Evolutionary conservation across 805 yeast species (phyloP), one percentile per base, ranked within the genome.

Genomic region (Millerozyma miso): DNA sequence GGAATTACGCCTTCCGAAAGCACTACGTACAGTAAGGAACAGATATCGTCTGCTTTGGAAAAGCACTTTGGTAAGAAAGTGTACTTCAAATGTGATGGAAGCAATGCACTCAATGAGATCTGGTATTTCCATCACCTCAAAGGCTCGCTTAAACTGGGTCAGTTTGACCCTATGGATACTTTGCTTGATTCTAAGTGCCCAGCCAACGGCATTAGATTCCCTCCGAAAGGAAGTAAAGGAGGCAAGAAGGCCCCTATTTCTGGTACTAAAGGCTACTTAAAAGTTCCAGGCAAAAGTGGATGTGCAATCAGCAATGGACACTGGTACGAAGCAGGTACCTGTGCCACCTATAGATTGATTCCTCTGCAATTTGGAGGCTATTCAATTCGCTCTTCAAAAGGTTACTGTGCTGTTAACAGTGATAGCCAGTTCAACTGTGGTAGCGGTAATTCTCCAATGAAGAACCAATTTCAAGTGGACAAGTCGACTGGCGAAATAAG

Each of bases 241-340:
- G 42, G 44, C 14, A 17, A 54, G 2, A 62, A 66, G 12, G 63
- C 69, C 0, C 10, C 29, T 7, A 42, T 59, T 5, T 41, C 48
- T 3, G 53, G 52, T 4, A 43, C 47, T 15, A 44, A 48, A 6
- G 69, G 71, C 8, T 70, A 61, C 52, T 55, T 86, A 37, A 73
- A 67, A 41, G 63, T 80, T 12, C 57, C 72, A 15, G 76, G 66
- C 34, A 76, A 81, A 44, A 49, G 62, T 3, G 96, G 96, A 7
- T 88, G 96, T 63, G 66, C 91, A 45, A 91, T 90, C 55, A 79
- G 85, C 46, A 85, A 79, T 55, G 99, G 99, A 3, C 76, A 80
- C 50, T 90, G 95, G 93, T 87, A 83, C 64, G 58, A 75, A 3
- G 71, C 74, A 14, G 97, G 97, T 1, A 79, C 93, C 0, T 91